Conservation (phyloP, 2,329 filamentous ascomycete species). For the Diaporthe caulivora region DNA sequence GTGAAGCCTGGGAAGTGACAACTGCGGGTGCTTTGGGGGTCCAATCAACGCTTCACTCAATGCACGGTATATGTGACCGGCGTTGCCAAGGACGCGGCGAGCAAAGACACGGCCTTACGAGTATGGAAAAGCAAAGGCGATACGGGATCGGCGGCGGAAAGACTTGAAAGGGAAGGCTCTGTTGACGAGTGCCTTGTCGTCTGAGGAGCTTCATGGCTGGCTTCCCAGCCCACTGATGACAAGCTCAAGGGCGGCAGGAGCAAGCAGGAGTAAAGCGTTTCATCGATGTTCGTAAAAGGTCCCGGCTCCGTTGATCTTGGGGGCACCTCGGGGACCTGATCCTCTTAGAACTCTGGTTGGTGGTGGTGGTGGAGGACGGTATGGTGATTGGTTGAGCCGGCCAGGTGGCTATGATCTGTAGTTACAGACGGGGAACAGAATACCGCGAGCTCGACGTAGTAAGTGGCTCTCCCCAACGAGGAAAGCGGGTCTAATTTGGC, state of each 20-base stretch:
- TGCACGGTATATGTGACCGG: not conserved
- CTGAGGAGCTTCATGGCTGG: not conserved
- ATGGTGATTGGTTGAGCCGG: not conserved
- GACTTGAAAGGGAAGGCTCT: not conserved
- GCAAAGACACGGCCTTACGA: not conserved
- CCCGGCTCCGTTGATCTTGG: not conserved
- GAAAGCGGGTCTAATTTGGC: not conserved
- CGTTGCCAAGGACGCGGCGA: not conserved
- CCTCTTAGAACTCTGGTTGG: not conserved
- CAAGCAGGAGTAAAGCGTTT: conserved; percentile 4
- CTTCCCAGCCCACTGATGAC: conserved; percentile 5
- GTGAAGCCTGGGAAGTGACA: not conserved
- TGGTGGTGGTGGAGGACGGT: not conserved
- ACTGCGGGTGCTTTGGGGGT: not conserved
- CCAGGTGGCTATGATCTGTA: not conserved
- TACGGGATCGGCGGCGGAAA: not conserved
- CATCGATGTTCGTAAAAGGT: conserved; percentile 11
- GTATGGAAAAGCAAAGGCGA: not conserved
- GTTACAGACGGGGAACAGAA: not conserved
- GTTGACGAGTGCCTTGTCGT: not conserved
- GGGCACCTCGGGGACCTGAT: not conserved
- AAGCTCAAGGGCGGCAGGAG: conserved; percentile 1
- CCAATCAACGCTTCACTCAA: not conserved
- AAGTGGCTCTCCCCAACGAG: not conserved
- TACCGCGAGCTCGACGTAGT: not conserved